Conservation (phyloP, 345 rosid species). For the Citrus hindsii region DNA sequence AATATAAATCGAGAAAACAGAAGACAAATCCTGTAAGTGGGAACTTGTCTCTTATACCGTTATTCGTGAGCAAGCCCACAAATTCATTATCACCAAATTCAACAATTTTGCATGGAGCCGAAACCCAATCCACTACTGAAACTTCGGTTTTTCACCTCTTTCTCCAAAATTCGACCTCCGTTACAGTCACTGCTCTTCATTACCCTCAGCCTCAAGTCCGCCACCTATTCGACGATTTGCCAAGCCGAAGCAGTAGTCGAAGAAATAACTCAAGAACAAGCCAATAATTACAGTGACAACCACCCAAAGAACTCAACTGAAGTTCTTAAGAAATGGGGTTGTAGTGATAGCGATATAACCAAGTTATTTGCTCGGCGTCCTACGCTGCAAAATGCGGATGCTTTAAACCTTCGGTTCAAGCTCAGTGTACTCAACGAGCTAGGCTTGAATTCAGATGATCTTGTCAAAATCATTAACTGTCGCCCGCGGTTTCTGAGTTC, state of each 20-base stretch:
- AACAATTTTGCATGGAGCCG: slow-evolving; percentile 9
- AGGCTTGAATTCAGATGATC: slow-evolving; percentile 63
- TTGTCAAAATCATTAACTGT: slow-evolving; percentile 68
- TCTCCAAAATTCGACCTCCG: background rate
- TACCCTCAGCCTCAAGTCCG: background rate
- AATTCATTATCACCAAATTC: too few species aligned
- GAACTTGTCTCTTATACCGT: too few species aligned
- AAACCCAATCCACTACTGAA: slow-evolving; percentile 4
- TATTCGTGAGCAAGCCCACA: too few species aligned
- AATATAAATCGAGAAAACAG: too few species aligned
- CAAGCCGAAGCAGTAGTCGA: slow-evolving; percentile 19
- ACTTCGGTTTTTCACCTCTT: background rate
- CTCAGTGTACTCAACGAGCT: slow-evolving; percentile 45
- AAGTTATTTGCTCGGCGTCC: slow-evolving; percentile 53
- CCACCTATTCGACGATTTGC: slow-evolving; percentile 49
- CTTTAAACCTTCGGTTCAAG: slow-evolving; percentile 46
- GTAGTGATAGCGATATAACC: slow-evolving; percentile 52
- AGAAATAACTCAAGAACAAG: background rate
- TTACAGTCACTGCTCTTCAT: background rate
- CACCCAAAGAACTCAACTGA: slow-evolving; percentile 26
- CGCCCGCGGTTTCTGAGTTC: slow-evolving; percentile 73
- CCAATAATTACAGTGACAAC: background rate
- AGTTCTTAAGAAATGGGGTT: slow-evolving; percentile 65
- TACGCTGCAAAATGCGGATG: slow-evolving; percentile 46
- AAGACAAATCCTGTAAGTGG: too few species aligned